These are phyloP conservation scores for Mariannaea sp. DNA, from an alignment of 2,329 filamentous ascomycete genomes.

Conservation along the genomic window DNA sequence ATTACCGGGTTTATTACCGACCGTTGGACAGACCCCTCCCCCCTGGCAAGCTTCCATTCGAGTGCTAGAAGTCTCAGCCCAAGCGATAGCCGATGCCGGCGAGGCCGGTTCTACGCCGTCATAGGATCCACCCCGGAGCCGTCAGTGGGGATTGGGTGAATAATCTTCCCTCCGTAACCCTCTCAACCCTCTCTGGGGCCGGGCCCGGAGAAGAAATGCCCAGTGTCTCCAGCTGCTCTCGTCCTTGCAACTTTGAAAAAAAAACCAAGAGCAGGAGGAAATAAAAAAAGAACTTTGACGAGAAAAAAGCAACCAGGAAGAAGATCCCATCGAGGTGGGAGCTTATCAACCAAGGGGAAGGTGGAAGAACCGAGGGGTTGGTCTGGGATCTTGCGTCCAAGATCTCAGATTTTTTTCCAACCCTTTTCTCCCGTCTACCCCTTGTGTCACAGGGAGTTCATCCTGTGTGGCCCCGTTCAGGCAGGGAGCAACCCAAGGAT, in stretches of 20 bases:
- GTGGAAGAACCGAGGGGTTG: conserved; percentile 4
- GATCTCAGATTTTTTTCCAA: conserved; percentile 17
- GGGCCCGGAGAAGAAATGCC: conserved; percentile 1
- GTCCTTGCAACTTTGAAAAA: no score
- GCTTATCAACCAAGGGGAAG: no score
- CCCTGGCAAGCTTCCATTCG: conserved; percentile 3
- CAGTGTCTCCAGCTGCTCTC: background rate
- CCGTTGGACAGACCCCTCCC: conserved; percentile 20
- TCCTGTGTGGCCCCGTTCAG: background rate
- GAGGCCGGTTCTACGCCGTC: conserved; percentile 9
- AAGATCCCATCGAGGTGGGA: background rate
- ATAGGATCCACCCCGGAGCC: conserved; percentile 29
- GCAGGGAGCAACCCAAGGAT: no score
- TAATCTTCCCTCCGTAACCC: conserved; percentile 18
- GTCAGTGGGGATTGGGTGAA: conserved; percentile 13
- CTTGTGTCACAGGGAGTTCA: background rate
- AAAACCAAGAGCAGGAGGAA: background rate
- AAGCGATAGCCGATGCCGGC: conserved; percentile 31
- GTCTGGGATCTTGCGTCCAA: conserved; percentile 12
- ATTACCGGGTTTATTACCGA: conserved; percentile 32
- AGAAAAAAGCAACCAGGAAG: background rate
- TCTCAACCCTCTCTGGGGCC: conserved; percentile 1
- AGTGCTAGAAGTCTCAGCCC: conserved; percentile 21
- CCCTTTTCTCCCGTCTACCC: no score
- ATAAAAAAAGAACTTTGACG: background rate